phyloP scores from a whole-genome alignment of 495 filamentous ascomycete genomes.

The Lophium mytilinum region DNA sequence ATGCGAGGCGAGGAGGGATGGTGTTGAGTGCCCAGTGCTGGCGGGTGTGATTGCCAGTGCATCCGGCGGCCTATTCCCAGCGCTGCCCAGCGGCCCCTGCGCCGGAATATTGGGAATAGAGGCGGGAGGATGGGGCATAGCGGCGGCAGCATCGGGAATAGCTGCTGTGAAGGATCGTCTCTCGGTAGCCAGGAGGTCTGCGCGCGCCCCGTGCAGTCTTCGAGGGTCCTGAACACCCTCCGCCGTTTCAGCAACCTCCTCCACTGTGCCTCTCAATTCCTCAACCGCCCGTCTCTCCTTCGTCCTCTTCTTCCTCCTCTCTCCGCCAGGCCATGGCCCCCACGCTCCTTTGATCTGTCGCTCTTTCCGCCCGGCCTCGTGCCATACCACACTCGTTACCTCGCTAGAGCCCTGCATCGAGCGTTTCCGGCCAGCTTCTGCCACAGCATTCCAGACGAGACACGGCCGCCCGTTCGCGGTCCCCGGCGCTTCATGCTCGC shows the following conservation, averaged over 20 bases:
- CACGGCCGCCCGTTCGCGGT: no score
- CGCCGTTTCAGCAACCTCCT: conserved; percentile 7
- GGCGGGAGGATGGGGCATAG: no score
- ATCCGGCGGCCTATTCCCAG: no score
- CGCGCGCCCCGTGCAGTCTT: background rate
- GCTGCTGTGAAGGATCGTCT: no score
- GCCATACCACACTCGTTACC: conserved; percentile 12
- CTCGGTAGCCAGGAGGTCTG: no score
- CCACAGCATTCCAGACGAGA: background rate
- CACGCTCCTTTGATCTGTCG: conserved; percentile 24
- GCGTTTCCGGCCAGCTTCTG: background rate
- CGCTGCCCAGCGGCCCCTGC: no score
- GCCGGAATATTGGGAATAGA: no score
- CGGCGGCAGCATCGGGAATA: no score
- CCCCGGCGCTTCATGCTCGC: background rate
- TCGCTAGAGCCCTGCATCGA: background rate
- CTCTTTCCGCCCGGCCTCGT: conserved; percentile 12
- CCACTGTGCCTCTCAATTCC: background rate
- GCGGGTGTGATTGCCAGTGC: no score
- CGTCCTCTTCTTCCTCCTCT: conserved; percentile 10
- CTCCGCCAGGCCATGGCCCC: conserved; percentile 18
- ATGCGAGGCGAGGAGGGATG: no score
- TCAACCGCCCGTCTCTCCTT: background rate
- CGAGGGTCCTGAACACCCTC: conserved; percentile 1
- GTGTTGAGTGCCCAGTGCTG: no score